Evolutionary conservation across 768 basidiomycete genomes (phyloP).

Genomic region (Pleurotus giganteus): DNA sequence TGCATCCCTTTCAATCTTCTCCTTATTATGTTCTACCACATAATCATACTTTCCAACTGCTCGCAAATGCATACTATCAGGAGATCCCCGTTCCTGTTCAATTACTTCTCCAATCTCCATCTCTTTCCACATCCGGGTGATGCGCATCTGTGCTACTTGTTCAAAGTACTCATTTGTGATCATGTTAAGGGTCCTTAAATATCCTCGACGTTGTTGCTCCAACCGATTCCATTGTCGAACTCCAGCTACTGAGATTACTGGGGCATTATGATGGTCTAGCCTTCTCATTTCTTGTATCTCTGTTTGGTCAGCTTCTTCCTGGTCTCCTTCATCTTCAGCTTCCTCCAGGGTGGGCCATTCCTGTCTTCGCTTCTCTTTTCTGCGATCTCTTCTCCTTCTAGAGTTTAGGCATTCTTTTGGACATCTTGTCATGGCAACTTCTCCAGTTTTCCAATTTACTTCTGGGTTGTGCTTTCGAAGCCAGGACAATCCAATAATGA

Average conservation of each 20-base stretch:
- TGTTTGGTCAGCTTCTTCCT: not conserved
- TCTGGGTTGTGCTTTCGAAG: conserved; percentile 23
- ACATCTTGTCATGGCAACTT: conserved; percentile 18
- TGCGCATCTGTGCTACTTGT: too few species aligned
- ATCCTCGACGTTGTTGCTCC: not conserved
- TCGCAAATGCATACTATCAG: too few species aligned
- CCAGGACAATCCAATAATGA: conserved; percentile 24
- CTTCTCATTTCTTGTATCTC: not conserved
- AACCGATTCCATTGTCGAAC: conserved; percentile 1
- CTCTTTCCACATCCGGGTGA: too few species aligned
- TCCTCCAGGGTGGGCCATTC: not conserved
- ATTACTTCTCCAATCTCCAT: too few species aligned
- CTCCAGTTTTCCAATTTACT: conserved; percentile 18
- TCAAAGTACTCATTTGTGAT: too few species aligned
- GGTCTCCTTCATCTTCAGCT: too few species aligned
- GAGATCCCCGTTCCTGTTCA: too few species aligned
- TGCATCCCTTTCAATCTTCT: not conserved
- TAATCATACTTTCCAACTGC: too few species aligned
- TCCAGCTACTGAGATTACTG: conserved; percentile 1
- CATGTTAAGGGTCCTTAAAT: not conserved
- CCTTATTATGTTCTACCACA: not conserved
- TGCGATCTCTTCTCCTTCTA: not conserved
- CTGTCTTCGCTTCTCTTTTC: too few species aligned
- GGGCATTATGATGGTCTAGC: too few species aligned
- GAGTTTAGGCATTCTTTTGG: conserved; percentile 12